Evolutionary conservation across 2,329 filamentous ascomycete genomes (phyloP), one percentile per base, ranked within the genome.

Genomic region (Tolypocladium tropicale): DNA sequence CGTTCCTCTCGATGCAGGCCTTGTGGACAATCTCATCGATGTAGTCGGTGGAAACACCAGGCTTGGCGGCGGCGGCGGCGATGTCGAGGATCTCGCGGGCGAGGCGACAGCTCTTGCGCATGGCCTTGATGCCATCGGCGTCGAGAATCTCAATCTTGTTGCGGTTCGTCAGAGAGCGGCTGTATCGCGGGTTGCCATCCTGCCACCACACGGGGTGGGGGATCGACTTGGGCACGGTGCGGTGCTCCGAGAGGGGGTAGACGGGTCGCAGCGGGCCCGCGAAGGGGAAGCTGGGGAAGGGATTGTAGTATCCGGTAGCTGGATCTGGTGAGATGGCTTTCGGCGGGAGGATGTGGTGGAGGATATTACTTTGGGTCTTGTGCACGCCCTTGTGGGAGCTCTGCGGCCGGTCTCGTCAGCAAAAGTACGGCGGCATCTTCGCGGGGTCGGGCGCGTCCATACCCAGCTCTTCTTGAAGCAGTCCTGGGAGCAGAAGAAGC

Each of bases 381-480:
- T 74, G 72, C 62, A 72, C 67, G 56, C 62, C 61, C 67, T 96
- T 97, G 77, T 97, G 93, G 59, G 86, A 83, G 71, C 76, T 78
- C 92, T 96, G 66, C 52, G 63, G 55, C 25, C 54, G 21, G 14
- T 11, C 33, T 49, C 33, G 63, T 65, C 58, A 64, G 62, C 28
- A 12, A n/a, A n/a, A n/a, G n/a, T 28, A 33, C 33, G 18, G 46
- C 50, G 28, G n/a, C 9, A 18, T 32, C 18, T 28, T 16, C 1
- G 25, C 18, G 6, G 14, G 14, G 21, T 37, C 14, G 32, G 30
- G 21, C 23, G 21, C 53, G 7, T 48, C 48, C 83, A 65, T 84
- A 97, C 94, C 94, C 94, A 99, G 78, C 91, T 99, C 73, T 85
- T 87, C 80, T 96, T 97, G 77, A 99, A 99, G 78, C 94, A 99